These are phyloP conservation scores for Ganoderma lingzhi DNA, from an alignment of 1,284 basidiomycete genomes.

Conservation along the genomic window DNA sequence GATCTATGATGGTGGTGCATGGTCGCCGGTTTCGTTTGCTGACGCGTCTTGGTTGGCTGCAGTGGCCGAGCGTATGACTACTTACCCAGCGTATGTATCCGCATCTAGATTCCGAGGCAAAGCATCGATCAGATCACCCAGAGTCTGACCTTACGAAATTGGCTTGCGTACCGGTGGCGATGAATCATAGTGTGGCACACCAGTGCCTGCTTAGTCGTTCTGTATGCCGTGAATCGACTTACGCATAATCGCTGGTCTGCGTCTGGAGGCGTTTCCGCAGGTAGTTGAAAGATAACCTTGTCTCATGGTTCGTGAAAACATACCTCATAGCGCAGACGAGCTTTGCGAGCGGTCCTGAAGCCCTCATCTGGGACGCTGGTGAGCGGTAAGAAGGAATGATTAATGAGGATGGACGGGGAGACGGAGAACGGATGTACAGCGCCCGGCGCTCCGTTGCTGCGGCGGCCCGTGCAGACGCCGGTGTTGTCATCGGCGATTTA, in stretches of 20 bases:
- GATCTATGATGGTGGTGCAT: not conserved
- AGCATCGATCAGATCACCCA: not conserved
- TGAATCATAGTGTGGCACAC: not conserved
- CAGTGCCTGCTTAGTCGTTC: not conserved
- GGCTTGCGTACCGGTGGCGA: not conserved
- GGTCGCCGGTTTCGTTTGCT: not conserved
- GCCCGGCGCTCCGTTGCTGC: not conserved
- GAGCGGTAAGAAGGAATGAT: not conserved
- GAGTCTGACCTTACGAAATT: not conserved
- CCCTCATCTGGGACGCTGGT: not conserved
- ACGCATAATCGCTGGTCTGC: not conserved
- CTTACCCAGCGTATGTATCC: too few relatives aligned
- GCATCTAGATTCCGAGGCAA: not conserved
- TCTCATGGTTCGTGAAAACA: not conserved
- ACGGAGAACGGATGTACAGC: not conserved
- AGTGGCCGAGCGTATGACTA: not conserved
- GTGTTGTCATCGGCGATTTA: not conserved
- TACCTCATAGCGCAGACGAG: not conserved
- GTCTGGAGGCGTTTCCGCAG: not conserved
- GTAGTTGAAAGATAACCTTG: not conserved
- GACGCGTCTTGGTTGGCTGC: not conserved
- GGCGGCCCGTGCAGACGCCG: not conserved
- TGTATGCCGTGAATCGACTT: constrained; percentile 3
- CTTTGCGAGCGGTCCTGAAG: not conserved
- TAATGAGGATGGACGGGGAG: not conserved